A percentile compares a stretch with the other conserved stretches of the same genome.
Evolutionary conservation across 768 basidiomycete genomes (phyloP).

Genomic region (Tubosaeta brunneosetosa): DNA sequence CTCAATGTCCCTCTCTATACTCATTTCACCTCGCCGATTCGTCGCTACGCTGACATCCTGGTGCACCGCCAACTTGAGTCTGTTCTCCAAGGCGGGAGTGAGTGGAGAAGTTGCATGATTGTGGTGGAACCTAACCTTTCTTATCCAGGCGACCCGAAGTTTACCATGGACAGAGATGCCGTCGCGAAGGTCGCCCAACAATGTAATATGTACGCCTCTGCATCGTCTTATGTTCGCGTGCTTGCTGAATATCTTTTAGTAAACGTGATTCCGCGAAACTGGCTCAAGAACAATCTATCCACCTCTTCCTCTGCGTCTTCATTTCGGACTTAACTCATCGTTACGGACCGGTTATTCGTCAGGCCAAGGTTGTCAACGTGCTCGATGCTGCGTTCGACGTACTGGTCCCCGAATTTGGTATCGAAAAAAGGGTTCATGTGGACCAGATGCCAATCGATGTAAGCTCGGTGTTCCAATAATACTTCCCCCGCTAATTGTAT

Average conservation of each 20-base stretch:
- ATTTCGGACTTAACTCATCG: conserved; percentile 91
- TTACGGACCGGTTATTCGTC: conserved; percentile 92
- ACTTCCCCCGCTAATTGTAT: conserved; percentile 14
- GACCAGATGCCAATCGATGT: conserved; percentile 99
- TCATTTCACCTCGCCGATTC: conserved; percentile 89
- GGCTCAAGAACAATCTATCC: conserved; percentile 94
- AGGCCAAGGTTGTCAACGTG: conserved; percentile 92
- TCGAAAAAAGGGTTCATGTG: conserved; percentile 97
- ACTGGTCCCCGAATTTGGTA: conserved; percentile 92
- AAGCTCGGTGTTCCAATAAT: conserved; percentile 26
- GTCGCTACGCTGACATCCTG: conserved; percentile 89
- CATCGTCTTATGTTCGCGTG: not conserved
- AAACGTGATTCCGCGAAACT: conserved; percentile 88
- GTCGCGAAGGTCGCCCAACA: conserved; percentile 98
- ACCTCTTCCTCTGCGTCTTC: conserved; percentile 91
- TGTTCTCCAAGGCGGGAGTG: conserved; percentile 67
- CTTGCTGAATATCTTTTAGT: conserved; percentile 36
- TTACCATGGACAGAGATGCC: conserved; percentile 96
- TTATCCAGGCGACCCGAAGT: conserved; percentile 68
- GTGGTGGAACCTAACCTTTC: conserved; percentile 4
- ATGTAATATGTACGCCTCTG: conserved; percentile 79
- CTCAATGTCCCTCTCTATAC: conserved; percentile 89
- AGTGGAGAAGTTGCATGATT: conserved; percentile 18
- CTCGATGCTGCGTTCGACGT: conserved; percentile 99
- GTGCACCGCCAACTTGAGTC: conserved; percentile 97